Percentiles rank a stretch among this genome's conserved stretches.
Evolutionary conservation across 2,329 filamentous ascomycete species (phyloP).

Genomic region (Lachnellula hyalina): DNA sequence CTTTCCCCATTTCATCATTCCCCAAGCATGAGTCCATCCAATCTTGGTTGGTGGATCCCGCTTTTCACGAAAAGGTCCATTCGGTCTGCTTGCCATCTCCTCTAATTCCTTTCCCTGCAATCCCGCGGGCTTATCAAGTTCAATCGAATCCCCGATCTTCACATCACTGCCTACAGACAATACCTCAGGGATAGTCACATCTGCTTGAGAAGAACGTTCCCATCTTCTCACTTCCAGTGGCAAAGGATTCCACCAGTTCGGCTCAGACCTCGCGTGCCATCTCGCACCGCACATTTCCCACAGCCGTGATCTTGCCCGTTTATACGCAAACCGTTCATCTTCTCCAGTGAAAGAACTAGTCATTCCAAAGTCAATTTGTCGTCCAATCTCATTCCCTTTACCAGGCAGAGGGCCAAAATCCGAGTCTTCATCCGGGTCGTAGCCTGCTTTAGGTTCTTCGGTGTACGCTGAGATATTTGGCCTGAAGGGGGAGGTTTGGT

Average conservation of each 20-base stretch:
- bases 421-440: constrained; percentile 53
- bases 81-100: constrained; percentile 18
- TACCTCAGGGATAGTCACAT: neutral
- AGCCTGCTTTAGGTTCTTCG: constrained; percentile 40
- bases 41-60: constrained; percentile 45
- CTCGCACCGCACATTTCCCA: constrained; percentile 74
- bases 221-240: constrained; percentile 59
- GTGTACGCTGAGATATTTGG: constrained; percentile 69
- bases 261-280: constrained; percentile 62
- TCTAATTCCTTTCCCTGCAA: constrained; percentile 28
- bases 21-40: constrained; percentile 48
- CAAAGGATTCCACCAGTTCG: constrained; percentile 65
- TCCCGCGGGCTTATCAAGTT: constrained; percentile 41
- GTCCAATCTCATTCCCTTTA: constrained; percentile 34
- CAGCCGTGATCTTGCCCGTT: constrained; percentile 67
- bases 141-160: constrained; percentile 36
- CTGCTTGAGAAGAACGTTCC: constrained; percentile 41
- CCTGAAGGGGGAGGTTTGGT: constrained; percentile 69
- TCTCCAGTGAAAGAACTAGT: constrained; percentile 68
- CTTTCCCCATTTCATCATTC: constrained; percentile 47
- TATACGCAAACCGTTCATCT: constrained; percentile 77
- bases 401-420: constrained; percentile 41
- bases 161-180: constrained; percentile 30
- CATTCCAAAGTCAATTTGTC: constrained; percentile 56
- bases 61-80: constrained; percentile 32